phyloP scores from a whole-genome alignment of 176 grass and related monocot species.

The Oryza glaberrima region DNA sequence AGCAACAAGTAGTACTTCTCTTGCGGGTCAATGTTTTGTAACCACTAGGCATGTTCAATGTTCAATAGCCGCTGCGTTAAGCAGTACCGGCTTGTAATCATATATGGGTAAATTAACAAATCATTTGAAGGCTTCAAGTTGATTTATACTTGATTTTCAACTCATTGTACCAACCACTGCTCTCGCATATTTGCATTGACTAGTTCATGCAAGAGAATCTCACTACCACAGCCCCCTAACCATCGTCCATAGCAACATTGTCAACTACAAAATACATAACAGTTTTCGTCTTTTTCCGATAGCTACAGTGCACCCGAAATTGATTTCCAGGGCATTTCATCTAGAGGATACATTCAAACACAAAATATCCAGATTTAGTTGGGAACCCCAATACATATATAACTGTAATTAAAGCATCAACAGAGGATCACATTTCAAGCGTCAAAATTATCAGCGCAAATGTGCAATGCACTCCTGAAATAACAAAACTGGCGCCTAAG shows the following conservation, averaged over 20 bases:
- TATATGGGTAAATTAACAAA: not conserved
- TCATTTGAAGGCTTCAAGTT: not conserved
- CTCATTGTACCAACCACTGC: slow-evolving; percentile 2
- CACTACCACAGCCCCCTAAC: not conserved
- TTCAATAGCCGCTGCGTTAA: slow-evolving; percentile 11
- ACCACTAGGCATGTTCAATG: not conserved
- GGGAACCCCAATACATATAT: not conserved
- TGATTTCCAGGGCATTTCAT: not conserved
- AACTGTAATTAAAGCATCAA: not conserved
- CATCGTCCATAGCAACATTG: not conserved
- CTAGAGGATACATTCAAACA: not conserved
- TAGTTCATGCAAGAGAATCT: slow-evolving; percentile 23
- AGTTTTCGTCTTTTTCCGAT: not conserved
- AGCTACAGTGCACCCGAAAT: slow-evolving; percentile 10
- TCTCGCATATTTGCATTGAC: not conserved
- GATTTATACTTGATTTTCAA: not conserved
- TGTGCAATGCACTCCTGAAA: not conserved
- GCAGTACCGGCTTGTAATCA: not conserved
- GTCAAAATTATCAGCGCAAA: not conserved
- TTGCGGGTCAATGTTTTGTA: not conserved
- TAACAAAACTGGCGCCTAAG: not conserved
- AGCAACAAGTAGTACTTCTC: slow-evolving; percentile 12
- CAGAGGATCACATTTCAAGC: not conserved
- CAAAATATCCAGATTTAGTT: not conserved
- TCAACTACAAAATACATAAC: not conserved